Percentiles rank a stretch among this genome's conserved stretches.
These are phyloP conservation scores for Plasmodium berghei DNA, from an alignment of 169 alveolate species.

Conservation along the genomic window DNA sequence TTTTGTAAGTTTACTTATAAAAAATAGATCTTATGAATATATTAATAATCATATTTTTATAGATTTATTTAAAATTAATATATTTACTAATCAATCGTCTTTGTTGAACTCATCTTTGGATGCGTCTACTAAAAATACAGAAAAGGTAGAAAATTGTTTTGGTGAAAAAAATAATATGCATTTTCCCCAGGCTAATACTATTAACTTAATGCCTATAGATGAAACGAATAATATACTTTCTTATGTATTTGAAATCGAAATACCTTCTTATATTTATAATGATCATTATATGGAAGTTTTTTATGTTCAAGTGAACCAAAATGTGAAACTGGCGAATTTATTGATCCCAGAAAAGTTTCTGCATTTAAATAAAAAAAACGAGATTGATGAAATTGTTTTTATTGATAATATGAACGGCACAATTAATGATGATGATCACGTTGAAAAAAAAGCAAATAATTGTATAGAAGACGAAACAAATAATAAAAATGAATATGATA, in stretches of 20 bases:
- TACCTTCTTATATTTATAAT: constrained; percentile 49
- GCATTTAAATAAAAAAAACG: constrained; percentile 5
- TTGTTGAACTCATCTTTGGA: background rate
- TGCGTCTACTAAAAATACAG: background rate
- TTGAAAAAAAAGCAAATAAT: constrained; percentile 30
- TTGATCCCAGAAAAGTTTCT: constrained; percentile 14
- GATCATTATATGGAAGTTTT: constrained; percentile 21
- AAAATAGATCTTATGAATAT: constrained; percentile 68
- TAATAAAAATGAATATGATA: constrained; percentile 38
- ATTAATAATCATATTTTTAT: constrained; percentile 40
- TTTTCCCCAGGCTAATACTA: background rate
- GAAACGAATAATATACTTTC: constrained; percentile 24
- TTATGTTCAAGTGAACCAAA: constrained; percentile 41
- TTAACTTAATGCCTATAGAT: constrained; percentile 6
- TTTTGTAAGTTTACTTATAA: constrained; percentile 20
- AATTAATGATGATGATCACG: constrained; percentile 3
- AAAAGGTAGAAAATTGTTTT: background rate
- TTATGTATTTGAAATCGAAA: constrained; percentile 29
- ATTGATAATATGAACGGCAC: constrained; percentile 16
- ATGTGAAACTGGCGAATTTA: constrained; percentile 33
- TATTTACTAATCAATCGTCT: constrained; percentile 8
- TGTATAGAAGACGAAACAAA: constrained; percentile 31
- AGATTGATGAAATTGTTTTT: background rate
- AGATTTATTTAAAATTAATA: constrained; percentile 46
- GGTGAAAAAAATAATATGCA: background rate